Evolutionary conservation across 768 basidiomycete genomes (phyloP).

Genomic region (Pleurotus giganteus): DNA sequence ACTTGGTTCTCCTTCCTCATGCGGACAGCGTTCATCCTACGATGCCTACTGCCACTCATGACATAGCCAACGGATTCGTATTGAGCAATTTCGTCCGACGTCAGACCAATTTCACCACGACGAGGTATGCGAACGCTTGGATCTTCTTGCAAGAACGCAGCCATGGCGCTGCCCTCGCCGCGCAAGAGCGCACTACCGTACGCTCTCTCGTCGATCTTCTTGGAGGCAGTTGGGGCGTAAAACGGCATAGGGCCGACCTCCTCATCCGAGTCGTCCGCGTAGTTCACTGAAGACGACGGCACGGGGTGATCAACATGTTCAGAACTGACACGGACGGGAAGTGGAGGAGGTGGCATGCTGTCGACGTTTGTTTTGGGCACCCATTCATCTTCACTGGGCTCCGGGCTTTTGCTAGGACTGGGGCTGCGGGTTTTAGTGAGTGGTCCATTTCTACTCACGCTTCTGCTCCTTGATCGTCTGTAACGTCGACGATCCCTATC

Average conservation of each 20-base stretch:
- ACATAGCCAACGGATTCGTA: conserved; percentile 94
- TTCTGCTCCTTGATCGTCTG: conserved; percentile 19
- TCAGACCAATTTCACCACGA: conserved; percentile 96
- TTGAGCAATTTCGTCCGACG: conserved; percentile 80
- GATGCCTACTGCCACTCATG: conserved; percentile 93
- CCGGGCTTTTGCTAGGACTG: conserved; percentile 25
- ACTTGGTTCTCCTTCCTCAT: conserved; percentile 99
- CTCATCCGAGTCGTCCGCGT: conserved; percentile 48
- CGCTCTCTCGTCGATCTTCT: conserved; percentile 73
- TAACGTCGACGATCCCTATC: conserved; percentile 31
- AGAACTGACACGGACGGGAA: conserved; percentile 16
- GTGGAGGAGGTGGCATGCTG: conserved; percentile 15
- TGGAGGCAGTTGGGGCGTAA: conserved; percentile 36
- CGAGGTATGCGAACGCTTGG: conserved; percentile 89
- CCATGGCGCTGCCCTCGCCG: conserved; percentile 98
- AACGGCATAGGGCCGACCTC: conserved; percentile 83
- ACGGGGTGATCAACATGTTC: conserved; percentile 15
- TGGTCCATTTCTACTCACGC: conserved; percentile 24
- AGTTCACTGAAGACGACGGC: conserved; percentile 18
- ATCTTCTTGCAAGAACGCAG: conserved; percentile 88
- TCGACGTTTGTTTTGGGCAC: conserved; percentile 46
- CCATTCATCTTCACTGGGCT: conserved; percentile 58
- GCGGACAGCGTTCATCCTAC: conserved; percentile 97
- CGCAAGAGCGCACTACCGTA: conserved; percentile 89
- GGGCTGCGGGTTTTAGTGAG: conserved; percentile 32